These are phyloP conservation scores for Juglanconis oblonga DNA, from an alignment of 2,329 filamentous ascomycete genomes.

Conservation along the genomic window DNA sequence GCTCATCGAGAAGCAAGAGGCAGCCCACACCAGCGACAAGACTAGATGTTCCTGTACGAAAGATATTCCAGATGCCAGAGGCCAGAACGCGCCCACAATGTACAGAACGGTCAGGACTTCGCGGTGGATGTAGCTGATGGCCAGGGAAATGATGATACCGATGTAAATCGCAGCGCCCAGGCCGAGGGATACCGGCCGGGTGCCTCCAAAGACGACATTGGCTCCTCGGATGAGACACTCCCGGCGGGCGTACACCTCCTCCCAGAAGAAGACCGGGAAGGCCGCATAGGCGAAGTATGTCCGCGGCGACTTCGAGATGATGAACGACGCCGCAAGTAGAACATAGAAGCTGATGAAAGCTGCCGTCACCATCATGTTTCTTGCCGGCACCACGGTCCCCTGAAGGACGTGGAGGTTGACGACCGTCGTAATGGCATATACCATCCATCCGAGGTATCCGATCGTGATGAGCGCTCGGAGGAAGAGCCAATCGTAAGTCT, in stretches of 20 bases:
- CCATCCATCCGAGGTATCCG: slow-evolving; percentile 94
- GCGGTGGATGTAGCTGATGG: slow-evolving; percentile 86
- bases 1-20: slow-evolving; percentile 81
- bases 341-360: slow-evolving; percentile 76
- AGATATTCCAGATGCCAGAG: slow-evolving; percentile 64
- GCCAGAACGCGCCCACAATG: slow-evolving; percentile 74
- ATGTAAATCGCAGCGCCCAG: slow-evolving; percentile 68
- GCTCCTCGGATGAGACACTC: slow-evolving; percentile 66
- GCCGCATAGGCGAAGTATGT: slow-evolving; percentile 90
- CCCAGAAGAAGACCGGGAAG: slow-evolving; percentile 95
- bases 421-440: slow-evolving; percentile 84
- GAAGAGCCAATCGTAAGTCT: slow-evolving; percentile 99
- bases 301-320: slow-evolving; percentile 72
- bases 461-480: slow-evolving; percentile 81
- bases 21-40: slow-evolving; percentile 68
- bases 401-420: slow-evolving; percentile 84
- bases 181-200: slow-evolving; percentile 40
- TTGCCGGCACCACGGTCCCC: slow-evolving; percentile 60
- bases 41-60: slow-evolving; percentile 68
- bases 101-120: slow-evolving; percentile 84
- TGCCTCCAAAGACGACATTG: slow-evolving; percentile 65
- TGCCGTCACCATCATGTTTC: slow-evolving; percentile 56
- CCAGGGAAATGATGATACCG: slow-evolving; percentile 74
- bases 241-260: slow-evolving; percentile 82
- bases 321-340: slow-evolving; percentile 73